Evolutionary conservation across 2,329 filamentous ascomycete species (phyloP), one percentile per base, ranked within the genome.

Genomic region (Talaromyces sp.): DNA sequence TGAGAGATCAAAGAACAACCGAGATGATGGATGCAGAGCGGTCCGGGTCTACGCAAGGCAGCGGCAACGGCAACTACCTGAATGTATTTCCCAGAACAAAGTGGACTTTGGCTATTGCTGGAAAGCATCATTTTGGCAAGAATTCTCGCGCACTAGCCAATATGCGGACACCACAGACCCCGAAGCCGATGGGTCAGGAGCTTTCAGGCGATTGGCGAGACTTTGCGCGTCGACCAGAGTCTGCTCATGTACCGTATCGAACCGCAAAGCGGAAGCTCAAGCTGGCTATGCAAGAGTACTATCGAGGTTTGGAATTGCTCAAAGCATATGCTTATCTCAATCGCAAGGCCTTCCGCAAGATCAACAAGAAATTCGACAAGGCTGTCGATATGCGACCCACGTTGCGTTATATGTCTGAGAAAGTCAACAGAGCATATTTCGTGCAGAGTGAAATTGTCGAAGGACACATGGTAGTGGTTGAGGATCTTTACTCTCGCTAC

Each of bases 321-420:
- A 98, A 97, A 77, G 90, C 91, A 0, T 99, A 96, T 70, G 89
- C 92, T 1, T 79, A 96, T 23, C 82, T 97, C 14, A 99, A 99
- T 74, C 86, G 92, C 56, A 96, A 92, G 0, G 95, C 92, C 0
- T 98, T 98, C 72, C 88, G 93, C 35, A 99, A 99, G 76, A 92
- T 99, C 72, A 97, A 96, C 78, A 99, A 99, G 76, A 99, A 99
- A 77, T 98, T 96, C 73, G 93, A 98, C 81, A 99, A 98, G 78
- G 86, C 89, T 1, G 86, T 92, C 62, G 86, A 92, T 69, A 88
- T 92, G 44, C 85, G 89, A 11, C 91, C 91, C 0, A 84, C 88
- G 0, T 84, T 90, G 71, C 85, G 89, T 31, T 98, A 93, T 75
- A 90, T 97, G 85, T 88, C 88, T 35, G 93, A 97, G 69, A 93